Evolutionary conservation across 2,329 filamentous ascomycete species (phyloP), one percentile per base, ranked within the genome.

Genomic region (Geosmithia morbida): DNA sequence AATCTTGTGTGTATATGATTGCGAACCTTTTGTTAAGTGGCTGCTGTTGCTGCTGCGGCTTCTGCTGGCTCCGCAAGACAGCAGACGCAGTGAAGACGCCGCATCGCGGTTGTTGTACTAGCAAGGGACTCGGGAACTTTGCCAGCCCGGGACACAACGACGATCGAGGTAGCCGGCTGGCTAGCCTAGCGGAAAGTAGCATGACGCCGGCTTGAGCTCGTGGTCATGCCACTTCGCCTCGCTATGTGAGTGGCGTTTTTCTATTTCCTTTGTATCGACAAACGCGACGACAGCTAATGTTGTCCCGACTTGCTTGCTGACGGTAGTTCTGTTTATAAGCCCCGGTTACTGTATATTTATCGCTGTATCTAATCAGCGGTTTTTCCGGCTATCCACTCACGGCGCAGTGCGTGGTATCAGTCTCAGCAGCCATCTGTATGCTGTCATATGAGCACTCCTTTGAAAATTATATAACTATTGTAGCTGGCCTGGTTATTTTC

Each of bases 111-210:
- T 20, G 18, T 16, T 37, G 33, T 17, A 20, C 42, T 29, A 18
- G 18, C 11, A 20, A 6, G 16, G 41, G 13, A 19, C 29, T n/a
- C 16, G 26, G 26, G 46, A 46, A 29, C 33, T 44, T 43, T 17
- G 46, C 44, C 30, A 48, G 26, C n/a, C 33, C 33, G 13, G 33
- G 13, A 37, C 43, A n/a, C 16, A 30, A 10, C 22, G 47, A 18
- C 20, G 44, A 18, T 17, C 44, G 44, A 6, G 37, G 40, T 11
- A 44, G 18, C 14, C 48, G 48, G 39, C 48, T 26, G 20, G 20
- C 43, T 20, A 49, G 41, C 20, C 48, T 49, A 26, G 40, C 44
- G 39, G 48, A 37, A 39, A 46, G 44, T 26, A 49, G 48, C 48
- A 49, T 49, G 44, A 40, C 48, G 44, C 44, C 39, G 18, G 22